These are phyloP conservation scores for Phytophthora meadii DNA, from an alignment of 352 stramenopile species.

Conservation along the genomic window DNA sequence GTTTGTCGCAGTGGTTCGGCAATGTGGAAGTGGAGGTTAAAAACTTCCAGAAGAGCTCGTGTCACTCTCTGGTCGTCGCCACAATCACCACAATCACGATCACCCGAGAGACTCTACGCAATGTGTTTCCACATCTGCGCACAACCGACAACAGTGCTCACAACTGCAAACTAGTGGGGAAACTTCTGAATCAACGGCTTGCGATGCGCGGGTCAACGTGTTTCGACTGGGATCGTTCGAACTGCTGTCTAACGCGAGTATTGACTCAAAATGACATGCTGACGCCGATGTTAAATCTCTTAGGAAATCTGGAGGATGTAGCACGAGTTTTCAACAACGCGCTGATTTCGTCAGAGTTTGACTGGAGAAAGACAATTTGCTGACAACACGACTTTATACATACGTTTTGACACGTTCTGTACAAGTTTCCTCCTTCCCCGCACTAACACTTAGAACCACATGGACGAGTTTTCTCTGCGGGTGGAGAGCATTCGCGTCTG, in stretches of 20 bases:
- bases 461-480: slow-evolving; percentile 79
- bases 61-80: background rate
- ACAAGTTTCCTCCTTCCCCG: too few species aligned
- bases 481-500: slow-evolving; percentile 56
- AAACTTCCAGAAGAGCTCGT: background rate
- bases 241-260: background rate
- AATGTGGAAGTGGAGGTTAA: background rate
- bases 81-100: background rate
- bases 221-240: background rate
- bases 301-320: background rate
- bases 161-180: background rate
- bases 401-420: too few species aligned
- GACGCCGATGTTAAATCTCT: background rate
- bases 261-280: background rate
- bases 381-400: too few species aligned
- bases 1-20: background rate
- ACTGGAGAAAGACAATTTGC: background rate
- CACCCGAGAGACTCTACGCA: background rate
- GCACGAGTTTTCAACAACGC: slow-evolving; percentile 1
- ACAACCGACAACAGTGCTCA: background rate
- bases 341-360: slow-evolving; percentile 1
- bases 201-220: background rate
- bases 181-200: slow-evolving; percentile 3
- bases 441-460: slow-evolving; percentile 65
- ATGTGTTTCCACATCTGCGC: slow-evolving; percentile 2